Percentiles rank a stretch among this genome's conserved stretches.
phyloP scores from a whole-genome alignment of 495 filamentous ascomycete genomes.

The Penicillium roqueforti region DNA sequence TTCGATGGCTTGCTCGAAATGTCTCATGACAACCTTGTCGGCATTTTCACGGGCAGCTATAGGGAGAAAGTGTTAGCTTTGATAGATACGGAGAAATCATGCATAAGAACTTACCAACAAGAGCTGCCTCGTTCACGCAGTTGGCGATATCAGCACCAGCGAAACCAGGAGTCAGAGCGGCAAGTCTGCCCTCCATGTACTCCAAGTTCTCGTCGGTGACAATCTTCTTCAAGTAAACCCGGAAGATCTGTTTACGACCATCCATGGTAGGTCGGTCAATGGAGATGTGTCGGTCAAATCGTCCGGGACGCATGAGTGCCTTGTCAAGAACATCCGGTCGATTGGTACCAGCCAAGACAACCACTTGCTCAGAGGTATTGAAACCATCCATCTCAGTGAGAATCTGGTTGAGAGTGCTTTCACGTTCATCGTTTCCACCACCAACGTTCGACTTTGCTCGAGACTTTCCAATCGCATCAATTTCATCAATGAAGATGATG shows the following conservation, averaged over 20 bases:
- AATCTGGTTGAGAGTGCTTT: constrained; percentile 95
- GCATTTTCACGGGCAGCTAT: constrained; percentile 79
- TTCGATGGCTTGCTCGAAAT: constrained; percentile 97
- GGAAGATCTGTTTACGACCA: constrained; percentile 93
- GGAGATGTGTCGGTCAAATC: constrained; percentile 91
- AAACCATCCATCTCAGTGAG: constrained; percentile 99
- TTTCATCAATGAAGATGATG: constrained; percentile 99
- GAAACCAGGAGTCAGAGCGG: constrained; percentile 92
- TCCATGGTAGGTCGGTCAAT: constrained; percentile 96
- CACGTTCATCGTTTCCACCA: constrained; percentile 94
- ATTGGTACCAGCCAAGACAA: constrained; percentile 97
- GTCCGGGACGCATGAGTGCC: constrained; percentile 91
- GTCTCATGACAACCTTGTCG: constrained; percentile 70
- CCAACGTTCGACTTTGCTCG: constrained; percentile 70
- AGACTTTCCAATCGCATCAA: constrained; percentile 93
- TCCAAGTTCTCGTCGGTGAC: constrained; percentile 86
- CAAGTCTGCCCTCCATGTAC: constrained; percentile 76
- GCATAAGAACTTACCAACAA: constrained; percentile 70
- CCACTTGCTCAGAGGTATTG: constrained; percentile 95
- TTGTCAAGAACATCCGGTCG: constrained; percentile 90
- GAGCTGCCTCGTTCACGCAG: constrained; percentile 93
- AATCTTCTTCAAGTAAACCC: constrained; percentile 87
- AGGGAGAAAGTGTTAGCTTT: constrained; percentile 26
- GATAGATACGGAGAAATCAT: neutral
- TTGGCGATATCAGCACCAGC: constrained; percentile 97